These are phyloP conservation scores for Aureobasidium uvarum DNA, from an alignment of 2,329 filamentous ascomycete genomes.

Conservation along the genomic window DNA sequence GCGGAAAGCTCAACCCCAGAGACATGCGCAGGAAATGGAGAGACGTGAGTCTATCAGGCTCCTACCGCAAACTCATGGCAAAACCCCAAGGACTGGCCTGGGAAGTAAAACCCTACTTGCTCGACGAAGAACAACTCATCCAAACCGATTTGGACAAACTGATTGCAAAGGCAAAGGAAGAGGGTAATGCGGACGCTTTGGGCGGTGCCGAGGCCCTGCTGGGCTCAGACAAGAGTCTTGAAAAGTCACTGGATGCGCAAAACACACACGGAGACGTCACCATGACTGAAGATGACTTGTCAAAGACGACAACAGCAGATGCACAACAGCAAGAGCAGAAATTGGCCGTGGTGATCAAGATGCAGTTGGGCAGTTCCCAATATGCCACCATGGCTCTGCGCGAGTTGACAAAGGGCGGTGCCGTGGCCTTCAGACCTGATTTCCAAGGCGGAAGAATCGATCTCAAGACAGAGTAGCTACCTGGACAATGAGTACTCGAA, in stretches of 20 bases:
- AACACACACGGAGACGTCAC: neutral
- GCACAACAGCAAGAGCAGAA: constrained; percentile 43
- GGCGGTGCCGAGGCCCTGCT: constrained; percentile 30
- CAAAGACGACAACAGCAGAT: constrained; percentile 28
- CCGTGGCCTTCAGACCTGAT: constrained; percentile 62
- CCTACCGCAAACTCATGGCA: constrained; percentile 82
- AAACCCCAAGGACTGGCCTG: constrained; percentile 64
- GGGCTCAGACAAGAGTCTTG: constrained; percentile 29
- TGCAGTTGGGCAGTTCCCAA: constrained; percentile 74
- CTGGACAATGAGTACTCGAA: neutral
- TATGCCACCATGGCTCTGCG: constrained; percentile 83
- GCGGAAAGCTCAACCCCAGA: constrained; percentile 75
- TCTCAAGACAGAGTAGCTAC: neutral
- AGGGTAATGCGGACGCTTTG: constrained; percentile 29
- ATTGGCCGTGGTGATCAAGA: constrained; percentile 67
- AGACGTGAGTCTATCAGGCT: constrained; percentile 84
- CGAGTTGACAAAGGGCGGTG: constrained; percentile 70
- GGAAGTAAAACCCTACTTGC: constrained; percentile 67
- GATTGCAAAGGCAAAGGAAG: constrained; percentile 36
- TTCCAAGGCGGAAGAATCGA: constrained; percentile 41
- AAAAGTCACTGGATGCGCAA: constrained; percentile 6
- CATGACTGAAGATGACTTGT: constrained; percentile 20
- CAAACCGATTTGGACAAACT: constrained; percentile 79
- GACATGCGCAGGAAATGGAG: constrained; percentile 83
- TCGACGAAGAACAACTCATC: constrained; percentile 78